A percentile compares a stretch with the other conserved stretches of the same genome.
Evolutionary conservation across 1,284 basidiomycete species (phyloP).

Genomic region (Anthracocystis panici-leucophaei): DNA sequence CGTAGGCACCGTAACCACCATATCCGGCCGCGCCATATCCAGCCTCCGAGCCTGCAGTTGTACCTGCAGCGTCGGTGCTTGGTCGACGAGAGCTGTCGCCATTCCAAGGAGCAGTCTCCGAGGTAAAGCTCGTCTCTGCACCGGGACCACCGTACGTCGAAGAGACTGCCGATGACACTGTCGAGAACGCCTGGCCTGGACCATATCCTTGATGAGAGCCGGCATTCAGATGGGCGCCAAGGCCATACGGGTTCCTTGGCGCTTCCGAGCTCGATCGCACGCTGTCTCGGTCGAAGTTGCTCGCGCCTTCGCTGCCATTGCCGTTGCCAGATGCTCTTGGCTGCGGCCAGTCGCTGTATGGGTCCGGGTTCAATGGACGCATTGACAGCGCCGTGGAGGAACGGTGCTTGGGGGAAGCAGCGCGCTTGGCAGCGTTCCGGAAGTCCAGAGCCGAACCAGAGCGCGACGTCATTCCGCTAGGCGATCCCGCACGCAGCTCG

Average conservation of each 20-base stretch:
- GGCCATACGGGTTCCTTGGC: conserved; percentile 18
- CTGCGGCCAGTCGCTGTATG: conserved; percentile 54
- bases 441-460: conserved; percentile 58
- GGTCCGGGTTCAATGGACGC: conserved; percentile 40
- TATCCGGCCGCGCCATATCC: conserved; percentile 25
- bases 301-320: conserved; percentile 24
- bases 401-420: conserved; percentile 50
- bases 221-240: conserved; percentile 15
- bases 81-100: conserved; percentile 31
- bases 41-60: conserved; percentile 21
- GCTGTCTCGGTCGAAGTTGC: conserved; percentile 42
- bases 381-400: conserved; percentile 53
- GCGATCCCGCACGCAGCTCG: conserved; percentile 49
- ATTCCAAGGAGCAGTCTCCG: conserved; percentile 34
- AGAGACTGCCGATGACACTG: conserved; percentile 31
- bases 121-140: conserved; percentile 42
- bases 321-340: conserved; percentile 11
- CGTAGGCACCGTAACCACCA: conserved; percentile 33
- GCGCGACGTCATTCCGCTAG: conserved; percentile 47
- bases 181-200: conserved; percentile 20
- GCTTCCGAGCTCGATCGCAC: conserved; percentile 32
- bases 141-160: conserved; percentile 33
- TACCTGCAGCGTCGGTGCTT: conserved; percentile 19
- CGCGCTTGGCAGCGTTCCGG: conserved; percentile 40
- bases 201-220: conserved; percentile 17